Evolutionary conservation across 2,329 filamentous ascomycete genomes (phyloP).

Genomic region (Trichoderma sp.): DNA sequence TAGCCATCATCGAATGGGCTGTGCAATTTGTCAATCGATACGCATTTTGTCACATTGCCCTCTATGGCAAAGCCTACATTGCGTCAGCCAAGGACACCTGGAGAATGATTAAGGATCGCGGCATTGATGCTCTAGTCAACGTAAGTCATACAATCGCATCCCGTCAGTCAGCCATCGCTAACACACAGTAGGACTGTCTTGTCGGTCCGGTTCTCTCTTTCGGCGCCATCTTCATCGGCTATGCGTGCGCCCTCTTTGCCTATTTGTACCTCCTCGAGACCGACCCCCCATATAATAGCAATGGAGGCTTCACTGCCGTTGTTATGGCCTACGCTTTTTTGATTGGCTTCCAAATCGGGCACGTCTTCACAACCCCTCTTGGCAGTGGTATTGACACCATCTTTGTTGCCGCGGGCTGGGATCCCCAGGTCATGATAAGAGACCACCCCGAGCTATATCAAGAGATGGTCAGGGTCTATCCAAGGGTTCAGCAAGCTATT

Average conservation of each 20-base stretch:
- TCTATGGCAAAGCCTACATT: slow-evolving; percentile 89
- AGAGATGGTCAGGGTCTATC: slow-evolving; percentile 77
- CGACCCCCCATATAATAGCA: slow-evolving; percentile 70
- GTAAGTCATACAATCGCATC: slow-evolving; percentile 29
- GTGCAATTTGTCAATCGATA: slow-evolving; percentile 89
- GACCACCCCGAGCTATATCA: slow-evolving; percentile 81
- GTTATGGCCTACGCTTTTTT: slow-evolving; percentile 84
- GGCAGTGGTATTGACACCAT: slow-evolving; percentile 88
- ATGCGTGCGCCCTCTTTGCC: slow-evolving; percentile 74
- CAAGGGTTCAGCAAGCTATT: slow-evolving; percentile 76
- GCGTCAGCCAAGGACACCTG: slow-evolving; percentile 85
- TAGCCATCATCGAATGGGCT: slow-evolving; percentile 78
- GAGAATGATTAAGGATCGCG: slow-evolving; percentile 87
- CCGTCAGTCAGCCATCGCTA: slow-evolving; percentile 16
- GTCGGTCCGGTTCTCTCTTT: slow-evolving; percentile 72
- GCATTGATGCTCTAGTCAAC: slow-evolving; percentile 85
- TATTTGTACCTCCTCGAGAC: slow-evolving; percentile 88
- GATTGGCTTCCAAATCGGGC: slow-evolving; percentile 84
- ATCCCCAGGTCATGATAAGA: slow-evolving; percentile 70
- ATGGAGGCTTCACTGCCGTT: slow-evolving; percentile 68
- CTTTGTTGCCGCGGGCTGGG: slow-evolving; percentile 75
- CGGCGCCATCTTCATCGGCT: slow-evolving; percentile 80
- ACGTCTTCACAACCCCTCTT: slow-evolving; percentile 85
- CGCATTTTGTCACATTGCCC: slow-evolving; percentile 86
- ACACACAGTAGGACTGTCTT: slow-evolving; percentile 62